phyloP scores from a whole-genome alignment of 768 basidiomycete species.

The Mycena sanguinolenta region DNA sequence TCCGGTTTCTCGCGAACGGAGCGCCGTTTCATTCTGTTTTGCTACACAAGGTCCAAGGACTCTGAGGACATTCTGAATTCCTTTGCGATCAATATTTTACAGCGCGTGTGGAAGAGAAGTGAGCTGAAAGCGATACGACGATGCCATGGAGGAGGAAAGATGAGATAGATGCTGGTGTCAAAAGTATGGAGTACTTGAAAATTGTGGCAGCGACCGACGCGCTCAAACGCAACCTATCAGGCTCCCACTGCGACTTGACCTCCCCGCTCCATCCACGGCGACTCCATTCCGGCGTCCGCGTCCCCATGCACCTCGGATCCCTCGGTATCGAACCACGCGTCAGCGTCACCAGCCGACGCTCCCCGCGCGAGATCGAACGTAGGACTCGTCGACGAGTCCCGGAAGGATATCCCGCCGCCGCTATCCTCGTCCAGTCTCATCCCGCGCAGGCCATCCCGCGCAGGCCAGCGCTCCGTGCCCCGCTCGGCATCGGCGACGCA shows the following conservation, averaged over 20 bases:
- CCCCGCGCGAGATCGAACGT: constrained; percentile 11
- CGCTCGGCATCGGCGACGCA: constrained; percentile 20
- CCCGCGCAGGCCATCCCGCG: too few relatives aligned
- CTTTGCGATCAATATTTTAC: too few relatives aligned
- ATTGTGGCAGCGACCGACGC: background rate
- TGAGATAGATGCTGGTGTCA: too few relatives aligned
- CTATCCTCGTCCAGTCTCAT: constrained; percentile 4
- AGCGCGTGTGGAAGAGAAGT: too few relatives aligned
- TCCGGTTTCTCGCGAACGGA: too few relatives aligned
- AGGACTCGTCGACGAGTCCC: background rate
- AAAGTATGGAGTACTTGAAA: too few relatives aligned
- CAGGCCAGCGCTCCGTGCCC: constrained; percentile 3
- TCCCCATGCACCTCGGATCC: constrained; percentile 31
- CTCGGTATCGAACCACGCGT: constrained; percentile 36
- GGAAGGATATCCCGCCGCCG: constrained; percentile 1
- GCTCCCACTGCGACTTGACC: constrained; percentile 19
- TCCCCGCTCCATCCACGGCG: constrained; percentile 19
- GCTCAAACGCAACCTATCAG: background rate
- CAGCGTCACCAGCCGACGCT: constrained; percentile 17
- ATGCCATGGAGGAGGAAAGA: too few relatives aligned
- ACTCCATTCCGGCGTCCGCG: constrained; percentile 10
- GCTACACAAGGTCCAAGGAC: too few relatives aligned
- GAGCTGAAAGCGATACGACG: too few relatives aligned
- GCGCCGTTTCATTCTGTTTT: too few relatives aligned
- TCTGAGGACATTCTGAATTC: too few relatives aligned